Base-by-base conservation (phyloP, 352 stramenopile species). In the Globisporangium apiculatum region DNA sequence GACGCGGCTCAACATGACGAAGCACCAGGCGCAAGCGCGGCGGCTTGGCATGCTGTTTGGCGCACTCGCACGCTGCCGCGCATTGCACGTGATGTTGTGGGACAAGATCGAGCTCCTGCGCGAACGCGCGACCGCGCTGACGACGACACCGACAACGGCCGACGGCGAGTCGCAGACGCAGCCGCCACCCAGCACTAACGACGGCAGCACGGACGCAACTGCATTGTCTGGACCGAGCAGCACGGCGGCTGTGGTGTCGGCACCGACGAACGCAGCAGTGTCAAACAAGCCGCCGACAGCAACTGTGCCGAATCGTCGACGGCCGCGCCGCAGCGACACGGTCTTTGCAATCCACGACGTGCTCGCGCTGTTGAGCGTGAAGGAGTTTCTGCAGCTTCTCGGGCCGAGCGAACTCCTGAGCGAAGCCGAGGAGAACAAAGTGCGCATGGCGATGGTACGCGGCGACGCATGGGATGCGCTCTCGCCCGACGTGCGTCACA, bases 301-400 rank as follows among this genome's bases (percentile, higher is more conserved):
- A 31, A 31, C 24, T 31, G 24, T 31, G 24, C 24, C 24, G 24
- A 31, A 2, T 31, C 24, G 24, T 31, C 24, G 24, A 31, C 7
- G 11, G 11, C 11, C 7, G 7, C 40, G 12, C 14, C 17, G 53
- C 42, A 60, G 57, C 8, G 60, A 78, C 17, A 46, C 76, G 7
- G 61, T 82, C 7, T 91, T 91, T 60, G 66, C 69, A 15, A 60
- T 91, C 24, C 79, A 90, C 64, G 78, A 91, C 53, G 69, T 94
- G 7, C 57, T 94, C 14, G 73, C 90, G 57, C 52, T 81, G 35
- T 52, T 91, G 45, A 75, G 66, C 15, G 64, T 91, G 24, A 75
- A 75, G 14, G 82, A 91, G 47, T 94, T 87, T 53, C 70, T 91
- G 11, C 79, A 91, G 18, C 62, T 94, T 48, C 75, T 88, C 24